phyloP scores from a whole-genome alignment of 2,329 filamentous ascomycete genomes.

The Apiospora marii region DNA sequence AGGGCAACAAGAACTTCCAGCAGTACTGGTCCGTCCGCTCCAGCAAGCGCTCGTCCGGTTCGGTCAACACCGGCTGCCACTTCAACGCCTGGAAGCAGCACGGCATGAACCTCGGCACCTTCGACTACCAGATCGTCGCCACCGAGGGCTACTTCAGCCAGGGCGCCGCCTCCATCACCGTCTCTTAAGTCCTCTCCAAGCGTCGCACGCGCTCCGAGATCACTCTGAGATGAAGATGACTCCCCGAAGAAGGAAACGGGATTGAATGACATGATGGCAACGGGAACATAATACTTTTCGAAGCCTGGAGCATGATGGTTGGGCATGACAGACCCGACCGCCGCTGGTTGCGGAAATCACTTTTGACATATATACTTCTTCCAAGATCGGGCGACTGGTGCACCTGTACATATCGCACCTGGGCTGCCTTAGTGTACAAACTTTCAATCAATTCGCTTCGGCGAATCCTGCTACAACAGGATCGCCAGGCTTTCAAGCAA shows the following conservation, averaged over 20 bases:
- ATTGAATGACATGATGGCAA: neutral
- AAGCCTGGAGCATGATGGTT: neutral
- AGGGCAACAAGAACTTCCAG: slow-evolving; percentile 52
- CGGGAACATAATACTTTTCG: neutral
- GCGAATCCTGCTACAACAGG: neutral
- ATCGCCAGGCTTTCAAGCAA: neutral
- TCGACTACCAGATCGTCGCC: slow-evolving; percentile 58
- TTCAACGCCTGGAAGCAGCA: slow-evolving; percentile 55
- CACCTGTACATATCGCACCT: slow-evolving; percentile 19
- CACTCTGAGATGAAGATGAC: too few species aligned
- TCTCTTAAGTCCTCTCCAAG: slow-evolving; percentile 31
- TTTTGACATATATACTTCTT: neutral
- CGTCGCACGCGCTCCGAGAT: neutral
- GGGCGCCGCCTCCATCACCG: slow-evolving; percentile 49
- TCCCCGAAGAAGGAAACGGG: neutral
- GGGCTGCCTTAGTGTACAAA: slow-evolving; percentile 8
- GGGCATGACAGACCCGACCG: neutral
- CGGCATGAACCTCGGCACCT: slow-evolving; percentile 52
- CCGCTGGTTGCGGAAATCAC: neutral
- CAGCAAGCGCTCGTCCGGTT: slow-evolving; percentile 53
- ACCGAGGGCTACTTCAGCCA: slow-evolving; percentile 55
- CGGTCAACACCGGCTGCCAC: slow-evolving; percentile 55
- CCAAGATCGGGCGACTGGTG: neutral
- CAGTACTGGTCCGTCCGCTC: slow-evolving; percentile 60
- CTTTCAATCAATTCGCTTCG: neutral